Evolutionary conservation across 306 rosid genomes (phyloP).

Genomic region (Betula pendula): DNA sequence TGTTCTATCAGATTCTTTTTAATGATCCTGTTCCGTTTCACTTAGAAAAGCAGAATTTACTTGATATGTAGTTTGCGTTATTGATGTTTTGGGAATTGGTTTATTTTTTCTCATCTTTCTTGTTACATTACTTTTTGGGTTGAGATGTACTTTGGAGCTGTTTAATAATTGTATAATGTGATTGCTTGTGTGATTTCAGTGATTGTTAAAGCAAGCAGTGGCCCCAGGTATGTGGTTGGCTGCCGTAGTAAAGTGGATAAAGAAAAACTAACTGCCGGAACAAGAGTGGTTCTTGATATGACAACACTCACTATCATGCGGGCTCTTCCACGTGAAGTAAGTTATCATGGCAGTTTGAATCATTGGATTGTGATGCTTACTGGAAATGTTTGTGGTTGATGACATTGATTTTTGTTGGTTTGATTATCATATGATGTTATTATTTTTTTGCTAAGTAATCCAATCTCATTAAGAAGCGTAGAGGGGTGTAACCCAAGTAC

Average conservation of each 20-base stretch:
- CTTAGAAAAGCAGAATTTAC: neutral
- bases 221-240: constrained; percentile 93
- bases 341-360: constrained; percentile 21
- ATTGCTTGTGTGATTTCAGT: constrained; percentile 50
- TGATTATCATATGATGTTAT: neutral
- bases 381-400: constrained; percentile 2
- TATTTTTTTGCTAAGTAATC: too few relatives aligned
- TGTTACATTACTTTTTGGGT: constrained; percentile 9
- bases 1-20: constrained; percentile 13
- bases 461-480: too few relatives aligned
- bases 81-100: neutral
- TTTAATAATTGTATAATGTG: constrained; percentile 25
- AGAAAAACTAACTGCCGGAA: constrained; percentile 84
- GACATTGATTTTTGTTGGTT: constrained; percentile 11
- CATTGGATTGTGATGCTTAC: neutral
- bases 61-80: neutral
- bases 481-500: too few relatives aligned
- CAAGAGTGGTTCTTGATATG: constrained; percentile 96
- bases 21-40: neutral
- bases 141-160: neutral
- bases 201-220: constrained; percentile 95
- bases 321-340: constrained; percentile 95
- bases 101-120: neutral
- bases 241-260: constrained; percentile 92
- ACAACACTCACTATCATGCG: constrained; percentile 90